Percentiles rank a stretch among this genome's conserved stretches.
These are phyloP conservation scores for Rhodomyrtus psidioides DNA, from an alignment of 441 rosid species.

Conservation along the genomic window DNA sequence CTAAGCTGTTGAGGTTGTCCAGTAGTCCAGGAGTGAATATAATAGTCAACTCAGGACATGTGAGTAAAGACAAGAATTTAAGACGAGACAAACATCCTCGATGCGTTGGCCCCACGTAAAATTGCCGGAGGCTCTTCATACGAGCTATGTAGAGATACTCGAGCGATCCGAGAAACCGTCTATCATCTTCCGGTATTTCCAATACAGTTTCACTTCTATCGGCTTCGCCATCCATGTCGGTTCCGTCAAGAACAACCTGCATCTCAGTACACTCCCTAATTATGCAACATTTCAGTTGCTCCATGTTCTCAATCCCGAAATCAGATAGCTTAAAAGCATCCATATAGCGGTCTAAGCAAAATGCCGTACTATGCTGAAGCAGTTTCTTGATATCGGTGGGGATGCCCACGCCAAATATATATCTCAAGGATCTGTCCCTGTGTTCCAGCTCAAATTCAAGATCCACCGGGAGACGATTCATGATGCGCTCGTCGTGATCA, in stretches of 20 bases:
- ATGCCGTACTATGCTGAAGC: background rate
- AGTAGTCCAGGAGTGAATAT: no score
- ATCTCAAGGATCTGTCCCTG: slow-evolving; percentile 6
- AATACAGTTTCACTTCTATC: background rate
- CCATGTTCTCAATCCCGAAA: background rate
- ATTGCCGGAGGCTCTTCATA: background rate
- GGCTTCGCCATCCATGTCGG: background rate
- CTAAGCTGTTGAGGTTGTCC: no score
- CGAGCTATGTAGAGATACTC: background rate
- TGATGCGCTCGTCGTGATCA: background rate
- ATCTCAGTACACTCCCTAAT: background rate
- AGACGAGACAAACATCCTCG: no score
- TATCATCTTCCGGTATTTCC: background rate
- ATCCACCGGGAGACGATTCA: background rate
- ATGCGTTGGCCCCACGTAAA: no score
- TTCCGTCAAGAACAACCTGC: background rate
- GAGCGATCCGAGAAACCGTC: background rate
- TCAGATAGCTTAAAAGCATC: background rate
- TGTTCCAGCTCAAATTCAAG: background rate
- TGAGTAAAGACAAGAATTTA: no score
- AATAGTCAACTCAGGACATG: no score
- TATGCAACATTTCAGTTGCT: background rate
- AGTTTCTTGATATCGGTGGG: background rate
- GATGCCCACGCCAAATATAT: slow-evolving; percentile 1
- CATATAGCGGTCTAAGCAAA: background rate